A percentile compares a stretch with the other conserved stretches of the same genome.
Evolutionary conservation across 371 early-diverging fungal species (phyloP).

Genomic region (Mucor lusitanicus): DNA sequence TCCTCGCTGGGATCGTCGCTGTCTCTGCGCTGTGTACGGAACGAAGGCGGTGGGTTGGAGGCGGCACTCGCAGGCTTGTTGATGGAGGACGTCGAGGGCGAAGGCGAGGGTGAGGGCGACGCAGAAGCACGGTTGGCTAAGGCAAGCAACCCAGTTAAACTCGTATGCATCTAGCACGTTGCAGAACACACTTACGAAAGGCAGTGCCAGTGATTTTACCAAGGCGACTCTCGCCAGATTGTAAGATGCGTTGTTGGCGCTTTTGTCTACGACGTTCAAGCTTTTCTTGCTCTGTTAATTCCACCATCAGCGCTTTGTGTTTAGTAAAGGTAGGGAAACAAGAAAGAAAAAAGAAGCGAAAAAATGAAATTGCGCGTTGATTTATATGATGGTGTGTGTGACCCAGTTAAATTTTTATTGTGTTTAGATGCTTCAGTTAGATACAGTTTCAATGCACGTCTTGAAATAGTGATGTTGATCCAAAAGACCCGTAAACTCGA

Average conservation of each 20-base stretch:
- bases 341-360: neutral
- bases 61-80: neutral
- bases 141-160: neutral
- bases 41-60: neutral
- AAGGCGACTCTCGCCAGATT: conserved; percentile 58
- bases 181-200: conserved; percentile 33
- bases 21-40: conserved; percentile 18
- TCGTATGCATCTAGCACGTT: neutral
- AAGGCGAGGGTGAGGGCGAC: conserved; percentile 35
- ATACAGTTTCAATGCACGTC: neutral
- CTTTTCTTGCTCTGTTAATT: conserved; percentile 58
- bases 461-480: conserved; percentile 7
- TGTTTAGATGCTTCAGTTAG: neutral
- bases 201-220: conserved; percentile 64
- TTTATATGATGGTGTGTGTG: neutral
- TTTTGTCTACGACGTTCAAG: conserved; percentile 61
- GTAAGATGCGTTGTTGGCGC: conserved; percentile 62
- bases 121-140: conserved; percentile 30
- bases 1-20: conserved; percentile 49
- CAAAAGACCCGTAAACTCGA: conserved; percentile 6
- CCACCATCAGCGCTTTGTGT: conserved; percentile 21
- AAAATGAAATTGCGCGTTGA: neutral
- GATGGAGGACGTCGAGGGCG: conserved; percentile 29
- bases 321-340: too few species aligned
- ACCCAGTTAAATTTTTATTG: neutral